phyloP scores from a whole-genome alignment of 2,329 filamentous ascomycete genomes.

The Fusarium sp. region DNA sequence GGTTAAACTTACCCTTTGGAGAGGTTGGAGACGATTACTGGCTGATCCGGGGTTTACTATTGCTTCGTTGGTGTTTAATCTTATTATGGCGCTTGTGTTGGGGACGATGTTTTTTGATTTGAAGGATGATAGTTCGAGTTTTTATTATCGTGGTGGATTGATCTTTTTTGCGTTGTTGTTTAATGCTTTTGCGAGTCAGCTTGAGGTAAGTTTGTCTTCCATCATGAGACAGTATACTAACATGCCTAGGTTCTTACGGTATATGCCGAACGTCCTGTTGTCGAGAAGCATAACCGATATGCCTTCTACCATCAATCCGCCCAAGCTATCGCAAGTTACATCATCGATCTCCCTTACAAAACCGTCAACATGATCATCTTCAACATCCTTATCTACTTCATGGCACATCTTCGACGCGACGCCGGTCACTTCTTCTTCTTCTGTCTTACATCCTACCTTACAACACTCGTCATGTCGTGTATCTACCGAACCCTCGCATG shows the following conservation, averaged over 20 bases:
- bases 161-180: conserved; percentile 66
- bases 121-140: conserved; percentile 57
- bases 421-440: conserved; percentile 73
- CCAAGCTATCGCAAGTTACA: conserved; percentile 46
- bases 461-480: conserved; percentile 48
- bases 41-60: conserved; percentile 56
- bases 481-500: conserved; percentile 49
- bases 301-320: conserved; percentile 53
- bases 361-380: conserved; percentile 46
- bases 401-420: conserved; percentile 71
- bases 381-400: conserved; percentile 68
- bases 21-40: conserved; percentile 55
- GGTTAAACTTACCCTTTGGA: conserved; percentile 57
- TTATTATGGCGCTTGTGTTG: conserved; percentile 64
- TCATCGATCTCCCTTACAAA: conserved; percentile 45
- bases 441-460: conserved; percentile 56
- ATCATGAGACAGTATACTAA: conserved; percentile 43
- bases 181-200: conserved; percentile 59
- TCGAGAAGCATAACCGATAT: conserved; percentile 54
- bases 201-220: conserved; percentile 47
- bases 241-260: conserved; percentile 42
- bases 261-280: conserved; percentile 49
- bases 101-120: conserved; percentile 65
- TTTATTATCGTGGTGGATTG: conserved; percentile 61
- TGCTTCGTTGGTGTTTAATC: conserved; percentile 57